Evolutionary conservation across 2,329 filamentous ascomycete genomes (phyloP).

Genomic region (Ustulina deusta): DNA sequence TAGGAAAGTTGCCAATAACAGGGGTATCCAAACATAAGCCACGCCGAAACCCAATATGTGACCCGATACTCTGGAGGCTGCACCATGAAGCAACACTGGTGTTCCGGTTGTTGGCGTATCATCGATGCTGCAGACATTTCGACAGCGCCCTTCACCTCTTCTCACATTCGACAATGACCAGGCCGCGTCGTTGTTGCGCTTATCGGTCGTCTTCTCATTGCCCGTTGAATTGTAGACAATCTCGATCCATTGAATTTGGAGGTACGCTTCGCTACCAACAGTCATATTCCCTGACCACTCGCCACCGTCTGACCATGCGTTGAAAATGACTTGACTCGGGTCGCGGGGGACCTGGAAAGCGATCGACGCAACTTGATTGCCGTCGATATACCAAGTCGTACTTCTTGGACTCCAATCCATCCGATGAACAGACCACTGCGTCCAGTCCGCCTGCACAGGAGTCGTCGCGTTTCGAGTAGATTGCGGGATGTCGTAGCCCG

Average conservation of each 20-base stretch:
- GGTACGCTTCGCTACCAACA: conserved; percentile 60
- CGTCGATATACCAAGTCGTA: conserved; percentile 69
- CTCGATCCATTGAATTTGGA: conserved; percentile 74
- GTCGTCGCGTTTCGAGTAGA: conserved; percentile 63
- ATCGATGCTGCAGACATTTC: conserved; percentile 53
- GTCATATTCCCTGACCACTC: conserved; percentile 71
- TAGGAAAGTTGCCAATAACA: conserved; percentile 42
- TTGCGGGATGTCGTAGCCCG: conserved; percentile 58
- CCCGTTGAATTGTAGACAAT: conserved; percentile 65
- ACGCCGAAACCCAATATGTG: conserved; percentile 36
- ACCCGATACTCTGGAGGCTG: conserved; percentile 41
- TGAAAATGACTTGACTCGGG: conserved; percentile 65
- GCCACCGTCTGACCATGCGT: conserved; percentile 72
- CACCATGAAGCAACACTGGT: conserved; percentile 53
- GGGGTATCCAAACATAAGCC: conserved; percentile 43
- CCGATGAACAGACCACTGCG: conserved; percentile 69
- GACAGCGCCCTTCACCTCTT: conserved; percentile 43
- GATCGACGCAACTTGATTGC: conserved; percentile 62
- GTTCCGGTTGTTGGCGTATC: conserved; percentile 53
- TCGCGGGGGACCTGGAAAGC: conserved; percentile 67
- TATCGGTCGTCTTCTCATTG: conserved; percentile 33
- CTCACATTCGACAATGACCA: conserved; percentile 26
- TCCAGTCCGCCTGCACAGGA: conserved; percentile 60
- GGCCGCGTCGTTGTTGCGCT: conserved; percentile 18
- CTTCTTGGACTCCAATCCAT: conserved; percentile 68